Evolutionary conservation across 169 alveolate species (phyloP), one percentile per base, ranked within the genome.

Genomic region (Plasmodium knowlesi): DNA sequence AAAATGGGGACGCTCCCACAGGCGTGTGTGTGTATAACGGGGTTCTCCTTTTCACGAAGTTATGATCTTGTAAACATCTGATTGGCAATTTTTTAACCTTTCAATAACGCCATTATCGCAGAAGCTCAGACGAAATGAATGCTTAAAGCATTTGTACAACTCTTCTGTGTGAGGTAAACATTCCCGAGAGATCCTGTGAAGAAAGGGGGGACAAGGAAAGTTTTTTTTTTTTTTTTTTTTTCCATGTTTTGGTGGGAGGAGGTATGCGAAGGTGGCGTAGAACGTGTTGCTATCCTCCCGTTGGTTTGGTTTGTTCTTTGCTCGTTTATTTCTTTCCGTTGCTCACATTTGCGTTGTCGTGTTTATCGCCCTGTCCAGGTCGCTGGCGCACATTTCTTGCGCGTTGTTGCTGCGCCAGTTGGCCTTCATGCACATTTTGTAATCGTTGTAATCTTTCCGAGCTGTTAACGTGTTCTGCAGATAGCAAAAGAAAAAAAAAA

Each of bases 111-210:
- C 93, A 30, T 85, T 85, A 74, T 85, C 93, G 67, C 93, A 85
- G 78, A 85, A 85, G 61, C 93, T 85, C 78, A 85, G 43, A 16
- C 93, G 93, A 85, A 85, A 85, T 8, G 93, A 85, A 34, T 85
- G 93, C 41, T 85, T 85, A 50, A 85, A 85, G 57, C 93, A 85
- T 53, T 85, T 85, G 57, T 85, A 76, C 53, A 85, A 28, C 61
- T 85, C 84, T 53, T 85, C 93, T 19, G 93, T 85, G 74, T 85
- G 72, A 0, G 93, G 53, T 28, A 85, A 14, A 41, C 93, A 85
- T 46, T 85, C 93, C 41, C 93, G 78, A 10, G 93, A 85, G 57
- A 85, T 85, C 78, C 93, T 85, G 67, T 41, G 16, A 82, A 10
- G 19, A 82, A 82, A 39, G 67, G n/a, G 30, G 76, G 14, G 30